Percentiles rank a stretch among this genome's conserved stretches.
Evolutionary conservation across 1,284 basidiomycete genomes (phyloP).

Genomic region (Cutaneotrichosporon spelunceum): DNA sequence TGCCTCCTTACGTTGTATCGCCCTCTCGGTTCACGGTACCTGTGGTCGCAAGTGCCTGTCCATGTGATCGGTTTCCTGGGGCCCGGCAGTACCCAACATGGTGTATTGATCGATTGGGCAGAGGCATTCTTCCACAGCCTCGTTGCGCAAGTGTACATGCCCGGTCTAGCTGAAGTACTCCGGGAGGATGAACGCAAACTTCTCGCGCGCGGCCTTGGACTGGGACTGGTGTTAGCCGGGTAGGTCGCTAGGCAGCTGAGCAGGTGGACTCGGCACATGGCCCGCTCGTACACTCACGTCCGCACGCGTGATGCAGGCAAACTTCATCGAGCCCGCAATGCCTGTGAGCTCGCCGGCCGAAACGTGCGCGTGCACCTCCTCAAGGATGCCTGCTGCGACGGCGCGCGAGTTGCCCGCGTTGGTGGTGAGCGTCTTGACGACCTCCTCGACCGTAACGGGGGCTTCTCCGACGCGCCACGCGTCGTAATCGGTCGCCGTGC

Average conservation of each 20-base stretch:
- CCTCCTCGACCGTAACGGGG: constrained; percentile 76
- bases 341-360: constrained; percentile 59
- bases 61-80: no score
- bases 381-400: constrained; percentile 67
- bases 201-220: constrained; percentile 65
- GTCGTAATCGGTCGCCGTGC: constrained; percentile 87
- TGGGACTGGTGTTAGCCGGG: constrained; percentile 51
- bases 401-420: constrained; percentile 79
- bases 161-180: constrained; percentile 41
- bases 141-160: background rate
- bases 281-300: constrained; percentile 41
- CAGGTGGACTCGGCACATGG: background rate
- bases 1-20: no score
- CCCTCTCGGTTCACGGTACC: no score
- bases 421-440: constrained; percentile 77
- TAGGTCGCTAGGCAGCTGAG: background rate
- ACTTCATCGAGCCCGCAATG: constrained; percentile 74
- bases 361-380: constrained; percentile 67
- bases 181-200: constrained; percentile 74
- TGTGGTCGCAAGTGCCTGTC: no score
- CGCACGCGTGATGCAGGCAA: constrained; percentile 74
- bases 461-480: constrained; percentile 77
- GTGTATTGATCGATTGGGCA: no score
- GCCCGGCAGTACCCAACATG: no score
- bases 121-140: no score